Evolutionary conservation across 2,329 filamentous ascomycete species (phyloP).

Genomic region (Cyanodermella asteris): DNA sequence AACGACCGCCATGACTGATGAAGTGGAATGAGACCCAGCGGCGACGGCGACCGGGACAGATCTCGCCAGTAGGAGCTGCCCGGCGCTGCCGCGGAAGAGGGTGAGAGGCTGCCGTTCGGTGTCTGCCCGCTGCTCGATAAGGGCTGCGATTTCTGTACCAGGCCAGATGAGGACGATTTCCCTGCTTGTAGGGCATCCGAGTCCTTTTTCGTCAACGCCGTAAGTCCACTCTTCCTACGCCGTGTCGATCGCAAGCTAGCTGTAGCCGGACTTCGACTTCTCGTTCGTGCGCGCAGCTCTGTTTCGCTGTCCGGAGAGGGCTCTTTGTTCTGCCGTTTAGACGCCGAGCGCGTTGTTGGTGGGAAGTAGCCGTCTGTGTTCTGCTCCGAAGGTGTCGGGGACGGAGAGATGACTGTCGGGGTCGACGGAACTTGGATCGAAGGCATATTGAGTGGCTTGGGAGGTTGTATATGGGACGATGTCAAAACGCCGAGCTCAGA

Average conservation of each 20-base stretch:
- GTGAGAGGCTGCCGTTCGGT: slow-evolving; percentile 50
- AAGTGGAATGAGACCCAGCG: slow-evolving; percentile 82
- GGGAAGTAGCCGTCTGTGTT: slow-evolving; percentile 42
- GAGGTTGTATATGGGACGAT: no score
- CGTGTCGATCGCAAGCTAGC: no score
- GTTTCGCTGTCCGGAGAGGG: no score
- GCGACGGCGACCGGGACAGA: slow-evolving; percentile 77
- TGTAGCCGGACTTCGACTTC: slow-evolving; percentile 48
- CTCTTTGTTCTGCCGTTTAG: slow-evolving; percentile 29
- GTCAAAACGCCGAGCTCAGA: no score
- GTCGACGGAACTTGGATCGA: slow-evolving; percentile 51
- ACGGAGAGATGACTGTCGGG: slow-evolving; percentile 76
- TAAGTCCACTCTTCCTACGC: no score
- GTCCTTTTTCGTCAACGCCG: no score
- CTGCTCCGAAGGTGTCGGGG: slow-evolving; percentile 38
- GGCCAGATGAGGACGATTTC: no score
- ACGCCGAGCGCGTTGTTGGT: slow-evolving; percentile 55
- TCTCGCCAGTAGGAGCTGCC: slow-evolving; percentile 59
- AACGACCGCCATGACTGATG: slow-evolving; percentile 80
- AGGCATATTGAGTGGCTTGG: no score
- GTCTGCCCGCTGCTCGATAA: no score
- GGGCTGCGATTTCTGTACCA: no score
- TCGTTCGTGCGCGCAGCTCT: slow-evolving; percentile 43
- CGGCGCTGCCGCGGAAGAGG: slow-evolving; percentile 30
- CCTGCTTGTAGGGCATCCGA: no score